Evolutionary conservation across 208 protist genomes (phyloP), one percentile per base, ranked within the genome.

Genomic region (Acanthamoeba lenticulata): DNA sequence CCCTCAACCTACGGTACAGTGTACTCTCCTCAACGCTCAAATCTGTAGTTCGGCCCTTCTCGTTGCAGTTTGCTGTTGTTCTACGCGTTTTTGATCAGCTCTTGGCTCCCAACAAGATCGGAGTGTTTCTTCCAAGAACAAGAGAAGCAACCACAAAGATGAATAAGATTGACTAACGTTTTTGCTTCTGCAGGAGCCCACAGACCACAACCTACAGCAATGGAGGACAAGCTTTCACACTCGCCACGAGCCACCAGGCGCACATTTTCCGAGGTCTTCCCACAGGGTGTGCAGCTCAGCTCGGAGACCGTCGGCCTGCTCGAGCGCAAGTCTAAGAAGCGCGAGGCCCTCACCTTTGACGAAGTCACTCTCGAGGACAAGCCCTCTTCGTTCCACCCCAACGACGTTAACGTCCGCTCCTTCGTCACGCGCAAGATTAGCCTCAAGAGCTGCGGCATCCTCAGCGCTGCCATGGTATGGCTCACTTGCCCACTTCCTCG

Each of bases 281-380:
- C 74, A 19, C 13, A 85, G 74, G 74, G 74, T 21, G 40, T 85
- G 40, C 42, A 85, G 74, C 74, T 85, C 74, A 85, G 74, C 74
- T 3, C 21, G n/a, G 74, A 45, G 42, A 85, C 44, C 19, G n/a
- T 55, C 38, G 0, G n/a, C 40, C 74, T 85, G 2, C 44, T 85
- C 44, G 74, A 85, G 36, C 42, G 44, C 42, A 85, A 85, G 74
- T n/a, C 13, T n/a, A 45, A 36, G n/a, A 91, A 49, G 38, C 29
- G 85, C 29, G 40, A 44, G 27, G 85, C 85, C 21, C 89, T 93
- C 49, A 93, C 89, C 57, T 93, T 93, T 42, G 89, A 93, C 77
- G 89, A 93, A 47, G 49, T 93, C 60, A 93, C 89, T 19, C n/a
- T 93, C 11, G 89, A 93, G 77, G 89, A 93, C 57, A 93, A 93